Evolutionary conservation across 768 basidiomycete species (phyloP).

Genomic region (Mycena floridula): DNA sequence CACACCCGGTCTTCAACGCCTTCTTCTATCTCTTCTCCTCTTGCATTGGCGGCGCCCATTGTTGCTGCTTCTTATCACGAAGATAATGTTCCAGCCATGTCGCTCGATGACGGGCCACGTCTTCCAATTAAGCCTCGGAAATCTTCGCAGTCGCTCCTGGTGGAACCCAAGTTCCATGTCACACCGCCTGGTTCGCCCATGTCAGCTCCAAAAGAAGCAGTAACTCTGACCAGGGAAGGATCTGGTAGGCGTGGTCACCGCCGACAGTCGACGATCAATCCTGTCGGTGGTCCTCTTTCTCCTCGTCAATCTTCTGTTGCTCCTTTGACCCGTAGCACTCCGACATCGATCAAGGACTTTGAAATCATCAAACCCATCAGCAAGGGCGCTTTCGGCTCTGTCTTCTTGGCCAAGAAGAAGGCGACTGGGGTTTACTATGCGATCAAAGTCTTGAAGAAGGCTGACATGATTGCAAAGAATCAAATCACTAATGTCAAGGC

Average conservation of each 20-base stretch:
- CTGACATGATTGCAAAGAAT: constrained; percentile 99
- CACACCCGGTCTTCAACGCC: constrained; percentile 83
- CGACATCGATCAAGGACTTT: constrained; percentile 97
- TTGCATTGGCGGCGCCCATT: constrained; percentile 81
- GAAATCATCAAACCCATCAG: constrained; percentile 99
- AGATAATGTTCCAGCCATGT: constrained; percentile 58
- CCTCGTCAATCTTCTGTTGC: constrained; percentile 79
- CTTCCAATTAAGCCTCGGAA: constrained; percentile 56
- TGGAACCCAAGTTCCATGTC: constrained; percentile 57
- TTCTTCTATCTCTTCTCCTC: constrained; percentile 82
- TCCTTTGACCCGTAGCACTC: constrained; percentile 70
- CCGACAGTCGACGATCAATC: constrained; percentile 68
- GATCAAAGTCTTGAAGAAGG: constrained; percentile 99
- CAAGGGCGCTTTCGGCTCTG: constrained; percentile 97
- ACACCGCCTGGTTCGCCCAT: constrained; percentile 76
- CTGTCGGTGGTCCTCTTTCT: constrained; percentile 65
- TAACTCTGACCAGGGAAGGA: constrained; percentile 34
- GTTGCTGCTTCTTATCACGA: constrained; percentile 60
- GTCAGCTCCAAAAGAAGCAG: constrained; percentile 37
- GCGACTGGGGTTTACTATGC: constrained; percentile 98
- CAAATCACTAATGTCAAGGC: constrained; percentile 99
- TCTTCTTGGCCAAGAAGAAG: constrained; percentile 98
- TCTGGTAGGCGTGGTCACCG: constrained; percentile 56
- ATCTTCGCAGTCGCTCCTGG: constrained; percentile 58
- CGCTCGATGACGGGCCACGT: constrained; percentile 45